A percentile compares a stretch with the other conserved stretches of the same genome.
These are phyloP conservation scores for Coccomyxa subellipsoidea DNA, from an alignment of 163 green algal species.

Conservation along the genomic window DNA sequence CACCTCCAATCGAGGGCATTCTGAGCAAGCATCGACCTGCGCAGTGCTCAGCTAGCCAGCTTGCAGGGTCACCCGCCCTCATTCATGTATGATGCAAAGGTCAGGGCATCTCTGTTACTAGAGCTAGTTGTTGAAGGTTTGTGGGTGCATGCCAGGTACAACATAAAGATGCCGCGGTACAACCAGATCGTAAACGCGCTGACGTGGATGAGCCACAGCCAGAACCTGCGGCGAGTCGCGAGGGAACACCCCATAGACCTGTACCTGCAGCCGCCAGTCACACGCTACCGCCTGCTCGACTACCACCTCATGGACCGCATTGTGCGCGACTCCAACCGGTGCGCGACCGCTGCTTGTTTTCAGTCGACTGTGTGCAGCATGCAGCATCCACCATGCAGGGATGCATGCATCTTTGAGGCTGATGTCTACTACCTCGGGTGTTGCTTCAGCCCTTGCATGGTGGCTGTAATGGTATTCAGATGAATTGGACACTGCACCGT, in stretches of 20 bases:
- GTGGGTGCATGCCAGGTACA: conserved; percentile 22
- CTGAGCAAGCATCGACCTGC: not conserved
- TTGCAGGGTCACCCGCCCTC: too few relatives aligned
- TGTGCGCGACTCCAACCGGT: conserved; percentile 64
- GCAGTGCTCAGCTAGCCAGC: too few relatives aligned
- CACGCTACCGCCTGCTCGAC: conserved; percentile 62
- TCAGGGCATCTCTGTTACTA: too few relatives aligned
- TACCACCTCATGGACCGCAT: conserved; percentile 72
- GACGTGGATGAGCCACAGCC: conserved; percentile 67
- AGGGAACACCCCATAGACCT: conserved; percentile 70
- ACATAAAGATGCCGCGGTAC: conserved; percentile 53
- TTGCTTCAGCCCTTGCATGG: not conserved
- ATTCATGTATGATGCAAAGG: too few relatives aligned
- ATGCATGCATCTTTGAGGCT: too few relatives aligned
- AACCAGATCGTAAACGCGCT: conserved; percentile 66
- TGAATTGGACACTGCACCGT: not conserved
- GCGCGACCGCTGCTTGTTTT: not conserved
- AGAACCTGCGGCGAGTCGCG: conserved; percentile 56
- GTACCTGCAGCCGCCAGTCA: conserved; percentile 73
- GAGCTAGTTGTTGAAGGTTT: not conserved
- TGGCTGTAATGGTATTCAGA: not conserved
- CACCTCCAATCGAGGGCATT: too few relatives aligned
- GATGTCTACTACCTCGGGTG: too few relatives aligned
- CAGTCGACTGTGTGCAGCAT: not conserved
- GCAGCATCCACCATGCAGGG: not conserved